Evolutionary conservation across 2,329 filamentous ascomycete species (phyloP).

Genomic region (Stagonosporopsis rhizophila): DNA sequence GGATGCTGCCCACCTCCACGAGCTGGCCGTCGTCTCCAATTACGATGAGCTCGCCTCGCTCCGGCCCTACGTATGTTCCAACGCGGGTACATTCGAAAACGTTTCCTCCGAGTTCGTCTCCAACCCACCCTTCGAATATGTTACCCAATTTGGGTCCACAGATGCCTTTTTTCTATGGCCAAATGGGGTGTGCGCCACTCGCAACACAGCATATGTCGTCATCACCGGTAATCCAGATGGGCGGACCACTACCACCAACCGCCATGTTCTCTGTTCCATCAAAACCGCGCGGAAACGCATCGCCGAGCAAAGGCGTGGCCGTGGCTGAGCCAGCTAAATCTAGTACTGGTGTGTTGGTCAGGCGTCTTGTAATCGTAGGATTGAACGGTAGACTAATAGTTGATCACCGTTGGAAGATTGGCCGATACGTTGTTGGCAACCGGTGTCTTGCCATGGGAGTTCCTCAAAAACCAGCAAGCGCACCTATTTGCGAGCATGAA

Average conservation of each 20-base stretch:
- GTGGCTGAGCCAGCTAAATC: background rate
- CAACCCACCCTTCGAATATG: background rate
- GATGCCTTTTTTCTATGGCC: background rate
- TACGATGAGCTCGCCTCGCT: background rate
- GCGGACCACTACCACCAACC: constrained; percentile 21
- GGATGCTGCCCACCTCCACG: background rate
- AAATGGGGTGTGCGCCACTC: background rate
- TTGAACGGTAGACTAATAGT: constrained; percentile 22
- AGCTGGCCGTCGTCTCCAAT: background rate
- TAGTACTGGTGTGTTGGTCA: constrained; percentile 12
- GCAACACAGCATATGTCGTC: background rate
- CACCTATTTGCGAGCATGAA: background rate
- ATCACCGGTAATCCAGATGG: background rate
- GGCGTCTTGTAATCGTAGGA: constrained; percentile 29
- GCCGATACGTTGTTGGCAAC: constrained; percentile 15
- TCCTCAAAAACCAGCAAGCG: background rate
- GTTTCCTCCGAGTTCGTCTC: background rate
- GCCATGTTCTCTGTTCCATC: constrained; percentile 30
- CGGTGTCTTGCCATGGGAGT: too few relatives aligned
- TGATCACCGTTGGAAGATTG: constrained; percentile 27
- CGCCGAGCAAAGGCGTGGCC: constrained; percentile 5
- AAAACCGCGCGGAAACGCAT: constrained; percentile 19
- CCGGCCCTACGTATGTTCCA: background rate
- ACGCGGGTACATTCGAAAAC: background rate
- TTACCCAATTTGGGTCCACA: background rate